Base-by-base conservation (phyloP, 140 eudicot genomes). In the Eryngium alpinum region DNA sequence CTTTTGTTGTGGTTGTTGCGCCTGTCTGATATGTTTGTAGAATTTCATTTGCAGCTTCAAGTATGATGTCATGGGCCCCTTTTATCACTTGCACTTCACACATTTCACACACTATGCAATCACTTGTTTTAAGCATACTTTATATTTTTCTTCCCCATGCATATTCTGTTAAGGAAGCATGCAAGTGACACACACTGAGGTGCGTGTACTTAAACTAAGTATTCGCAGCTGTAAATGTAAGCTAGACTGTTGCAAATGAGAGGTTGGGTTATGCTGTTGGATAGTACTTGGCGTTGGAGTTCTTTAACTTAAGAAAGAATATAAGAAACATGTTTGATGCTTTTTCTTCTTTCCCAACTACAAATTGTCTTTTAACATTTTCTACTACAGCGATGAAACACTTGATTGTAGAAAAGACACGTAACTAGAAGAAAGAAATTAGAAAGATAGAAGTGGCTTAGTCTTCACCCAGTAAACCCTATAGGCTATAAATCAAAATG, bases 311-410 rank as follows among this genome's bases (percentile, higher is more conserved):
- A 76, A 74, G 38, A 65, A 44, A 75, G 51, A 82, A 59, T 73
- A 73, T 59, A 31, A 21, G 81, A 82, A 85, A 77, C 83, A 77
- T 72, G 74, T 28, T 73, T 63, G 82, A 38, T 75, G 71, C 50
- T 52, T 78, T 38, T 85, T 71, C 79, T 66, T 65, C 72, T n/a
- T 66, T 53, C 44, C 50, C 66, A 34, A 34, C 24, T 27, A 38
- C n/a, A n/a, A n/a, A n/a, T n/a, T n/a, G n/a, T n/a, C n/a, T n/a
- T n/a, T n/a, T n/a, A 53, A 13, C 21, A 53, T 63, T 9, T 21
- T 29, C 59, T 56, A 28, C 53, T 72, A n/a, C 59, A 59, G 59
- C 62, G 79, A 78, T 44, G 18, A 50, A 74, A 76, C 32, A 44
- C 25, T 49, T 24, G 21, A n/a, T 71, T 71, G 56, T 51, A 77